Evolutionary conservation across 768 basidiomycete genomes (phyloP), one percentile per base, ranked within the genome.

Genomic region (Ramaria sp.): DNA sequence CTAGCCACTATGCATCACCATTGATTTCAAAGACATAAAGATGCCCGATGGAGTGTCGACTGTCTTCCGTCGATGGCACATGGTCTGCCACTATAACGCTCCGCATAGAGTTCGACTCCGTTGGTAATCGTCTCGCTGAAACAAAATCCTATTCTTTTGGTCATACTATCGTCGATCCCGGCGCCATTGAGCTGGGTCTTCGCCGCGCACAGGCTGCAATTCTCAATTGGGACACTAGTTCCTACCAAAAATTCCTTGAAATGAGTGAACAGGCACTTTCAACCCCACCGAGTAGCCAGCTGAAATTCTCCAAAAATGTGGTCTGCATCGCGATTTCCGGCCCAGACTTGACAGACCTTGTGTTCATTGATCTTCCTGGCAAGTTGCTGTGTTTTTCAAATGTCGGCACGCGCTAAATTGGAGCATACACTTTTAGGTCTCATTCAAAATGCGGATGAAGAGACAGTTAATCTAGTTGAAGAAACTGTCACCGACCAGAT

Each of bases 301-400:
- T 50, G 16, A 28, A 28, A 22, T 84, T 84, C 56, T 82, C 82
- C 0, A 71, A 58, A 51, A 7, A 41, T 60, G 60, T 38, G 60
- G 63, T 60, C 59, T 64, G 22, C 60, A 58, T 60, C 32, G 55
- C 48, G 57, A 60, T 58, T 32, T 50, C 61, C 8, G 64, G 59
- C 50, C 61, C 12, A 50, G 67, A 77, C 28, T 73, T 85, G 10
- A 77, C 78, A 0, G 82, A 84, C 57, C 70, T 85, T 10, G 82
- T 79, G 0, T 83, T 85, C 56, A 77, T 76, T 32, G 82, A 84
- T 63, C 65, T 84, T 1, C 82, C 82, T 2, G 80, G 82, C 71
- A 44, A 27, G 52, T 44, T 1, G 24, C 15, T 41, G 30, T 25
- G 5, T 24, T 3, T 4, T 25, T 2, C 28, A 37, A 43, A 37